Conservation (phyloP, 176 grass and related monocot species). For the Panicum miliaceum region DNA sequence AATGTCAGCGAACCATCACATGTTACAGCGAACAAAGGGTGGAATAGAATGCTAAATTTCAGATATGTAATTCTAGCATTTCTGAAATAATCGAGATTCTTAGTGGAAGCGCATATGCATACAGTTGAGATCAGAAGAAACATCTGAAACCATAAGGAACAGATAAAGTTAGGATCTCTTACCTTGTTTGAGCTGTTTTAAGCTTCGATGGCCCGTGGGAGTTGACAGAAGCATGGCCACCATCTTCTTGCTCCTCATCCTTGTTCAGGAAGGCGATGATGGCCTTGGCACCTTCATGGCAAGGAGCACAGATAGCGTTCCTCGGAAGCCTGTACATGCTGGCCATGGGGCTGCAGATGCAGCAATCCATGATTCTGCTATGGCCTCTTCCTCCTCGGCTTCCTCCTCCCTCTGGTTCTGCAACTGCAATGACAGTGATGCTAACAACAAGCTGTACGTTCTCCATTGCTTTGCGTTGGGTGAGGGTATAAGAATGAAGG, state of each 20-base stretch:
- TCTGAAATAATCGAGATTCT: neutral
- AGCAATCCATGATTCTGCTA: constrained; percentile 72
- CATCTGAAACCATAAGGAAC: neutral
- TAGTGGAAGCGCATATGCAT: no score
- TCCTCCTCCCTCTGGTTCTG: constrained; percentile 12
- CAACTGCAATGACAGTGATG: constrained; percentile 33
- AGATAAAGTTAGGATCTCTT: constrained; percentile 8
- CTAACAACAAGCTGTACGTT: constrained; percentile 14
- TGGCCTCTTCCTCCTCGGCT: no score
- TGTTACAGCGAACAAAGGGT: neutral
- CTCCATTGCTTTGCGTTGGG: constrained; percentile 23
- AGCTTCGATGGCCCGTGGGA: constrained; percentile 27
- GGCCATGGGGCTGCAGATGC: constrained; percentile 83
- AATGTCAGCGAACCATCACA: neutral
- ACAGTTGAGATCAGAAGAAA: neutral
- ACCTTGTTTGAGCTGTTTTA: constrained; percentile 42
- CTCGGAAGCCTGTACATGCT: constrained; percentile 75
- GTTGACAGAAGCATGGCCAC: neutral
- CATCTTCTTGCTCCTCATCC: constrained; percentile 6
- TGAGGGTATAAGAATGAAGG: constrained; percentile 44
- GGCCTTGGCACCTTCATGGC: constrained; percentile 75
- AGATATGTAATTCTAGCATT: neutral
- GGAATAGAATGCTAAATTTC: neutral
- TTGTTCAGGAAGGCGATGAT: constrained; percentile 61
- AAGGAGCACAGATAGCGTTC: constrained; percentile 70